Evolutionary conservation across 306 rosid genomes (phyloP), one percentile per base, ranked within the genome.

Genomic region (Quercus parvula): DNA sequence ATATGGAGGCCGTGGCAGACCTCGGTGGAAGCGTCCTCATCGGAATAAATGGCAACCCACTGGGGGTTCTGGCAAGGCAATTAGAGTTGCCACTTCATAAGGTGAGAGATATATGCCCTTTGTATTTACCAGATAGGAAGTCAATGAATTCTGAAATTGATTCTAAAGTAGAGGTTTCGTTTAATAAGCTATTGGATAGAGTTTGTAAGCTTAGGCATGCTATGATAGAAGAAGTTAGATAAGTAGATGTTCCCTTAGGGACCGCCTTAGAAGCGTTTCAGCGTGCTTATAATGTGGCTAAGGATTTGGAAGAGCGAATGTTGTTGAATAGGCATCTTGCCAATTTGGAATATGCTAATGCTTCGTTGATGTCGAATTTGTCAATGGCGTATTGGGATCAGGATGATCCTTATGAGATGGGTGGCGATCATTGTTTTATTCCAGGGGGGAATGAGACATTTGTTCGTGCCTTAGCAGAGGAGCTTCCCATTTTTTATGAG

Each of bases 381-480:
- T 91, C 98, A 0, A 94, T 91, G 98, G 97, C 97, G 0, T 94
- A 94, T 86, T 94, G 98, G 98, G 98, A 94, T 83, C 98, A 94
- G 80, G 97, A 94, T 84, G 97, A 94, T 87, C 98, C 97, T 2
- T 94, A 82, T 80, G 98, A 94, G 83, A 94, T 94, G 98, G 98
- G 98, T 17, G 98, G 98, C 68, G 98, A 94, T 83, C 98, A 94
- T 79, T 94, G 98, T 84, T 94, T 94, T 64, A 91, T 94, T 73
- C 98, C 98, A 0, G 98, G 97, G 18, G 98, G 98, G 15, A 94
- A 91, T 19, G 94, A 91, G 84, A 85, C 77, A n/a, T 91, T 94
- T 81, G 84, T 94, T 15, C 88, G 95, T 0, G 87, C 89, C 14
- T 88, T 94, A 38, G 91, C 93, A 0, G 93, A 94, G 87, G 97